A percentile compares a stretch with the other conserved stretches of the same genome.
phyloP scores from a whole-genome alignment of 768 basidiomycete species.

The Coprinopsis cinerea region DNA sequence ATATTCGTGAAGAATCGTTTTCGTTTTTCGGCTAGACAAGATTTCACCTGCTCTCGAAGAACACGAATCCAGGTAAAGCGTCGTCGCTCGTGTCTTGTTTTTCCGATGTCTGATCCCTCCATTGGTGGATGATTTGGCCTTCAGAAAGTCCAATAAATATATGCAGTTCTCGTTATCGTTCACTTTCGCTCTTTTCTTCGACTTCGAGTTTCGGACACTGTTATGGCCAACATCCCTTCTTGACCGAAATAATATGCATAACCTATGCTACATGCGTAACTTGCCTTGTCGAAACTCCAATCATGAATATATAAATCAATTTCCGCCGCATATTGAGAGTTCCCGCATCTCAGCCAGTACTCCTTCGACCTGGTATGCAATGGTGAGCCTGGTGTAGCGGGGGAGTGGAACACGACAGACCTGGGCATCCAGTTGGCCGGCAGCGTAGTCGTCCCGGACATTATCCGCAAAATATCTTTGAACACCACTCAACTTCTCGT shows the following conservation, averaged over 20 bases:
- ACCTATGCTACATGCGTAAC: background rate
- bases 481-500: conserved; percentile 92
- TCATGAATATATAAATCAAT: conserved; percentile 15
- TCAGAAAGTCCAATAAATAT: too few species aligned
- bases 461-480: conserved; percentile 89
- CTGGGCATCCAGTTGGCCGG: conserved; percentile 93
- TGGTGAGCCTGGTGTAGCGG: background rate
- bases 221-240: background rate
- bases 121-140: too few species aligned
- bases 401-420: conserved; percentile 35
- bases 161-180: background rate
- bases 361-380: conserved; percentile 67
- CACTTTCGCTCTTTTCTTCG: background rate
- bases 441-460: conserved; percentile 95
- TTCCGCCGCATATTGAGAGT: conserved; percentile 85
- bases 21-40: too few species aligned
- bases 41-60: too few species aligned
- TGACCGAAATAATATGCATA: too few species aligned
- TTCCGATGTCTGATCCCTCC: too few species aligned
- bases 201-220: too few species aligned
- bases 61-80: too few species aligned
- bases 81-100: too few species aligned
- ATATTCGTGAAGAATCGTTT: too few species aligned
- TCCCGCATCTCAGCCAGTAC: conserved; percentile 98
- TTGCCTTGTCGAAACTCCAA: background rate